These are phyloP conservation scores for Penicillium sp. DNA, from an alignment of 2,329 filamentous ascomycete species.

Conservation along the genomic window DNA sequence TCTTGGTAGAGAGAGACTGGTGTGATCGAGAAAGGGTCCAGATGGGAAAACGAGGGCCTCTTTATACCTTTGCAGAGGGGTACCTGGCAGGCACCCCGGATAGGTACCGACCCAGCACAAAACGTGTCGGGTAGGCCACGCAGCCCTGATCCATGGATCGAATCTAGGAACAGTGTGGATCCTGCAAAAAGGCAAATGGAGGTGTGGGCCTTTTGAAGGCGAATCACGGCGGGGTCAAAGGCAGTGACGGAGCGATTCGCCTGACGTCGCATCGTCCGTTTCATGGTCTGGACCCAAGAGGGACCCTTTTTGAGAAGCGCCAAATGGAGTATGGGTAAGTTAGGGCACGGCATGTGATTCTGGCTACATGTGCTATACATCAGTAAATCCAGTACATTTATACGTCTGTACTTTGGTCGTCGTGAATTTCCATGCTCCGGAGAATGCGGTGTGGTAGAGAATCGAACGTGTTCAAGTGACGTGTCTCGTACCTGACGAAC, in stretches of 20 bases:
- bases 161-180: conserved; percentile 15
- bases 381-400: background rate
- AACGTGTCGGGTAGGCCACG: conserved; percentile 17
- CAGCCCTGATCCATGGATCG: conserved; percentile 19
- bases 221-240: conserved; percentile 9
- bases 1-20: conserved; percentile 10
- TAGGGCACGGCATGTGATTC: background rate
- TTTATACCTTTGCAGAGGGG: conserved; percentile 21
- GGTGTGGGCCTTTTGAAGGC: conserved; percentile 14
- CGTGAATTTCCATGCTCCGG: no score
- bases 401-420: background rate
- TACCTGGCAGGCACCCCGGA: conserved; percentile 9
- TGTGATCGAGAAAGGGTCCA: conserved; percentile 6
- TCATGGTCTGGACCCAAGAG: background rate
- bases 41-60: conserved; percentile 9
- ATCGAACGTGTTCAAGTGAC: background rate
- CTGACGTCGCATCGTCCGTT: conserved; percentile 1
- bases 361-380: background rate
- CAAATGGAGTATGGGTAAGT: background rate
- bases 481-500: background rate
- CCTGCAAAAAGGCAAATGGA: conserved; percentile 15
- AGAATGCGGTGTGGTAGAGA: background rate
- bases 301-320: background rate
- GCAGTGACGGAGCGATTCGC: conserved; percentile 1
- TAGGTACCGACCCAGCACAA: conserved; percentile 17